phyloP scores from a whole-genome alignment of 1,284 basidiomycete species.

The Ceratobasidium sp. region DNA sequence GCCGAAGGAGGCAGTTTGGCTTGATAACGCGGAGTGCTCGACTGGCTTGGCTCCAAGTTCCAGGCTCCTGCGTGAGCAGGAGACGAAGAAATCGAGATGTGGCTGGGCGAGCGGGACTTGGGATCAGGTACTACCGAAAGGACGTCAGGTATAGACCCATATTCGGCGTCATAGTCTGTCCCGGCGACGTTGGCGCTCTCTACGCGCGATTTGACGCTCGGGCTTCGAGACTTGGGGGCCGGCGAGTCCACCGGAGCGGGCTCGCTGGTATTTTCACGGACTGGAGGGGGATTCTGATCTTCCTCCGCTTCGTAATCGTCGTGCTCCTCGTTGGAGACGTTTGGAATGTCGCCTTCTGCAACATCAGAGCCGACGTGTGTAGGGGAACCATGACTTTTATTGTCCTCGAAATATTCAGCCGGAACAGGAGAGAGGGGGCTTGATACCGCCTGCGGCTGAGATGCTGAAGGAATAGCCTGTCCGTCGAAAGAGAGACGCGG shows the following conservation, averaged over 20 bases:
- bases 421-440: not conserved
- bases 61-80: not conserved
- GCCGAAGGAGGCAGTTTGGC: not conserved
- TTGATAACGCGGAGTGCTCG: slow-evolving; percentile 16
- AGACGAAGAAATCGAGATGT: not conserved
- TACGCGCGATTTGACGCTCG: not conserved
- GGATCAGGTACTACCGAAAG: not conserved
- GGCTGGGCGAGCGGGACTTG: not conserved
- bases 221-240: not conserved
- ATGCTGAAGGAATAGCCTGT: not conserved
- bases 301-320: not conserved
- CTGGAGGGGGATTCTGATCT: not conserved
- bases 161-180: slow-evolving; percentile 31
- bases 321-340: not conserved
- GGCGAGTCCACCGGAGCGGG: not conserved
- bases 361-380: no score
- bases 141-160: slow-evolving; percentile 28
- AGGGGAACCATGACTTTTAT: not conserved
- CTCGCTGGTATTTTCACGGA: not conserved
- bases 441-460: not conserved
- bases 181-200: not conserved
- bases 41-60: not conserved
- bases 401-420: not conserved
- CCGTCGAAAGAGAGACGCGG: not conserved
- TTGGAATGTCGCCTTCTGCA: not conserved